These are phyloP conservation scores for Sophora flavescens DNA, from an alignment of 306 rosid species.

Conservation along the genomic window DNA sequence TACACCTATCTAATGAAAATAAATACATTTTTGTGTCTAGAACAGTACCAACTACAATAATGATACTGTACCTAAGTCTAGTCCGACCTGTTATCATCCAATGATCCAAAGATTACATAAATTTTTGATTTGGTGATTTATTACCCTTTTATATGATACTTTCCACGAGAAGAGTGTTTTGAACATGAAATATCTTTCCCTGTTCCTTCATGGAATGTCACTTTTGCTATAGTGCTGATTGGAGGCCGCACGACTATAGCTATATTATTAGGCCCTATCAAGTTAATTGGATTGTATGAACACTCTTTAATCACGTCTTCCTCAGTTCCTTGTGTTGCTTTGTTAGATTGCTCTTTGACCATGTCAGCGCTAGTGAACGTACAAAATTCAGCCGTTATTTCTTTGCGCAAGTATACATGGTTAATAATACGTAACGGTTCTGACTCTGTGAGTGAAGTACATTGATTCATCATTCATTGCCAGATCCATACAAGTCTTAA, in stretches of 20 bases:
- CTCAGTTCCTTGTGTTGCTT: too few relatives aligned
- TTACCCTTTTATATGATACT: conserved; percentile 39
- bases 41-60: too few relatives aligned
- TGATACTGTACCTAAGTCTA: too few relatives aligned
- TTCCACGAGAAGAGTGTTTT: neutral
- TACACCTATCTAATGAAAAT: too few relatives aligned
- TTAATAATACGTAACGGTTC: too few relatives aligned
- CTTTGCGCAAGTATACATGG: too few relatives aligned
- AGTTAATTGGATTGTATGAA: conserved; percentile 51
- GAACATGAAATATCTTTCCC: conserved; percentile 38
- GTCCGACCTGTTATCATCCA: too few relatives aligned
- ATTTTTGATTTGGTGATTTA: too few relatives aligned
- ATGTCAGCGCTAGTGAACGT: neutral
- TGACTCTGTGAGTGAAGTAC: neutral
- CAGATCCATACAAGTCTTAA: neutral
- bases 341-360: neutral
- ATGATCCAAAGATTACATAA: too few relatives aligned
- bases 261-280: conserved; percentile 54
- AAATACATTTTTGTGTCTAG: too few relatives aligned
- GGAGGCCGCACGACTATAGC: conserved; percentile 64
- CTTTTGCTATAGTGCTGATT: conserved; percentile 42
- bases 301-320: neutral
- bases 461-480: neutral
- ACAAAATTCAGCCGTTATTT: neutral
- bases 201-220: conserved; percentile 9